Evolutionary conservation across 2,329 filamentous ascomycete genomes (phyloP).

Genomic region (Trichoderma sp.): DNA sequence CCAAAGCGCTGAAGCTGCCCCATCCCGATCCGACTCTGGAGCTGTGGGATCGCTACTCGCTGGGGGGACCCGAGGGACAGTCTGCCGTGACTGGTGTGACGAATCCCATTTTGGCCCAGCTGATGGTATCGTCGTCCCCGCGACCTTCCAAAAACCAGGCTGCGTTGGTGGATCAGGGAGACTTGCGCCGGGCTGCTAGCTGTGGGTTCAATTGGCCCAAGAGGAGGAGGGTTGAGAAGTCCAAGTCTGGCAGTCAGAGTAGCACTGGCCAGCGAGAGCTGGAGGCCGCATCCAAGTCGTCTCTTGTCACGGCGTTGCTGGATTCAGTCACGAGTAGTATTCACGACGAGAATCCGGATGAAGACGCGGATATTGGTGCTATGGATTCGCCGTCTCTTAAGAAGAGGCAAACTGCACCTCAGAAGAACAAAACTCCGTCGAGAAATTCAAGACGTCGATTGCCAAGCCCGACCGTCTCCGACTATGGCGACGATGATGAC

Average conservation of each 20-base stretch:
- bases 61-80: conserved; percentile 41
- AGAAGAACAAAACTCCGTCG: conserved; percentile 26
- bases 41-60: conserved; percentile 72
- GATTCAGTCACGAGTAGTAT: conserved; percentile 60
- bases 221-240: conserved; percentile 56
- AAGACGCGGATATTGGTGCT: conserved; percentile 25
- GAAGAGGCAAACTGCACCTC: conserved; percentile 34
- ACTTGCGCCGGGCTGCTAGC: conserved; percentile 63
- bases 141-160: conserved; percentile 49
- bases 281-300: conserved; percentile 53
- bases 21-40: conserved; percentile 70
- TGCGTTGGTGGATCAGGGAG: conserved; percentile 40
- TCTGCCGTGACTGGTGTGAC: conserved; percentile 44
- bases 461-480: conserved; percentile 34
- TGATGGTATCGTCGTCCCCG: conserved; percentile 69
- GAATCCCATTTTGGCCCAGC: conserved; percentile 59
- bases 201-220: conserved; percentile 72
- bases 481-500: conserved; percentile 56
- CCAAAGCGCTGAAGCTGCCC: conserved; percentile 60
- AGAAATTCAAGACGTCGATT: background rate
- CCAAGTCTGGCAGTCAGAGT: conserved; percentile 36
- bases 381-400: conserved; percentile 44
- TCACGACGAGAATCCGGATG: conserved; percentile 39
- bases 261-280: conserved; percentile 38
- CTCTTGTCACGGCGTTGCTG: conserved; percentile 60